These are phyloP conservation scores for Solanum aculeatissimum DNA, from an alignment of 305 asterid species.

Conservation along the genomic window DNA sequence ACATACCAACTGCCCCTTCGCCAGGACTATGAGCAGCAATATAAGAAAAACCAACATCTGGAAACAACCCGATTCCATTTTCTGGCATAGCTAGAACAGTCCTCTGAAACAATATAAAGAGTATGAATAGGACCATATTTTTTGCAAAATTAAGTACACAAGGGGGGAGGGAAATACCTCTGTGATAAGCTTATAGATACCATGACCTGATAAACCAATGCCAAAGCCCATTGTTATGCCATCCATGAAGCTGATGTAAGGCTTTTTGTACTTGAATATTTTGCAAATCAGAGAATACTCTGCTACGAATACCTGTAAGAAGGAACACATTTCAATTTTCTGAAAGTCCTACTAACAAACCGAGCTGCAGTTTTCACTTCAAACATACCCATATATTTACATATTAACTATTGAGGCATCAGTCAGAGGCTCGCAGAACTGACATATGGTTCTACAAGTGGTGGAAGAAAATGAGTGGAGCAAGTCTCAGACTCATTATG, in stretches of 20 bases:
- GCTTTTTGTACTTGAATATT: constrained; percentile 78
- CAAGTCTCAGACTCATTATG: neutral
- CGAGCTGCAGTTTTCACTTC: neutral
- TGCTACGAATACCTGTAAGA: constrained; percentile 69
- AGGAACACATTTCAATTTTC: neutral
- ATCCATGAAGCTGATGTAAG: constrained; percentile 90
- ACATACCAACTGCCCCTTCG: constrained; percentile 87
- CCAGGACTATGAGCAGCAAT: constrained; percentile 94
- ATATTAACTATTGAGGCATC: neutral
- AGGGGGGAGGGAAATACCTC: constrained; percentile 40
- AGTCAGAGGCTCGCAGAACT: neutral
- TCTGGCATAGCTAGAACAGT: constrained; percentile 98
- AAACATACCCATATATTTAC: neutral
- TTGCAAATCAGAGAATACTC: constrained; percentile 94
- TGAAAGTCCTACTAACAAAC: neutral
- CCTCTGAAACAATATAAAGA: constrained; percentile 38
- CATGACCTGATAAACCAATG: constrained; percentile 93
- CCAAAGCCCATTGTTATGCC: constrained; percentile 99
- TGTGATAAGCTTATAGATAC: constrained; percentile 74
- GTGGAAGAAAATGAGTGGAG: neutral
- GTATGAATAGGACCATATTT: constrained; percentile 3
- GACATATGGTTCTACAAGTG: neutral
- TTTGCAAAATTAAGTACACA: neutral
- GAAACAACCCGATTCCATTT: constrained; percentile 90
- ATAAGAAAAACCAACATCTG: constrained; percentile 96